Conservation (phyloP, 108 stramenopile genomes). For the Hondaea fermentalgiana region DNA sequence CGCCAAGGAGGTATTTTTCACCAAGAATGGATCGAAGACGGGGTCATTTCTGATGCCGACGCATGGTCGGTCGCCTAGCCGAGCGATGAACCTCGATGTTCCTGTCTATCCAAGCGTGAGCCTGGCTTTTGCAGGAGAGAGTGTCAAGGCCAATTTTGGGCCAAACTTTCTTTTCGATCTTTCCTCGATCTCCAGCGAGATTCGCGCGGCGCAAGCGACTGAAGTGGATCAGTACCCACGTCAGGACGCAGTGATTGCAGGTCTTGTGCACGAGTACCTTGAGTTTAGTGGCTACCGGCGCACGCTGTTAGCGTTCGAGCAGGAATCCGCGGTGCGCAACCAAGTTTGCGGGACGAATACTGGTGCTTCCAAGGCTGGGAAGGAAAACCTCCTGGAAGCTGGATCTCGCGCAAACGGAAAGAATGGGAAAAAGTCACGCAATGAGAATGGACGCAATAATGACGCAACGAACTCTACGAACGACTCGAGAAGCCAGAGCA, state of each 20-base stretch:
- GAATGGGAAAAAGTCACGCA: no score
- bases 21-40: not conserved
- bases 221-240: not conserved
- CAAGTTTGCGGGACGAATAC: not conserved
- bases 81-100: not conserved
- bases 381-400: no score
- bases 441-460: no score
- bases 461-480: no score
- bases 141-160: not conserved
- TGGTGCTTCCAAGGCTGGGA: no score
- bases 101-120: not conserved
- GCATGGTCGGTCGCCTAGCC: not conserved
- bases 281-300: not conserved
- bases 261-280: not conserved
- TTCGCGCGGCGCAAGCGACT: not conserved
- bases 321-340: not conserved
- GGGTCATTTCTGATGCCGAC: not conserved
- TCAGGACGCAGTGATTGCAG: not conserved
- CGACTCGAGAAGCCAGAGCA: no score
- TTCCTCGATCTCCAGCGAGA: not conserved
- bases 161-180: not conserved
- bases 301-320: not conserved
- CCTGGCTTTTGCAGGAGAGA: not conserved
- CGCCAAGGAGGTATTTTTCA: not conserved
- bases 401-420: no score